phyloP scores from a whole-genome alignment of 2,329 filamentous ascomycete genomes.

The Neonectria sp. region DNA sequence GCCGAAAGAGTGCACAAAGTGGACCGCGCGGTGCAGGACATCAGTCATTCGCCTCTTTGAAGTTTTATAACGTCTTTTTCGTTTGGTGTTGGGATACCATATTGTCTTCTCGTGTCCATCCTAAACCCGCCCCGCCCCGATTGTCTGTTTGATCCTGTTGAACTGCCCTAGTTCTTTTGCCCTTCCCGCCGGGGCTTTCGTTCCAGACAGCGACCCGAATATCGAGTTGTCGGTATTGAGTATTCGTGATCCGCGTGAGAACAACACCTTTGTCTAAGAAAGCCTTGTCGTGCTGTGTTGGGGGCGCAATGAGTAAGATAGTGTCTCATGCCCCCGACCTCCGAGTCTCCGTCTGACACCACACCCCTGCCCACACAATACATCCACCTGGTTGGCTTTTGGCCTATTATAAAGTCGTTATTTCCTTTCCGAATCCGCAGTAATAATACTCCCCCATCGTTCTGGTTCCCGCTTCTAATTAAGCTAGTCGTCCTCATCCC shows the following conservation, averaged over 20 bases:
- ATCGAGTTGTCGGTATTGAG: not conserved
- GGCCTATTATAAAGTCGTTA: slow-evolving; percentile 18
- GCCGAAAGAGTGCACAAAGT: slow-evolving; percentile 11
- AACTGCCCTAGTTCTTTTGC: not conserved
- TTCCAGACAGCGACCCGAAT: not conserved
- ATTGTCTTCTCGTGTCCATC: not conserved
- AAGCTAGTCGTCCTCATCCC: slow-evolving; percentile 4
- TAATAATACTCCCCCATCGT: not conserved
- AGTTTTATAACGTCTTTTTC: not conserved
- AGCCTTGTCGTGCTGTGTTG: not conserved
- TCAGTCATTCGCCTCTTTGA: not conserved
- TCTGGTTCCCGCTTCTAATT: slow-evolving; percentile 16
- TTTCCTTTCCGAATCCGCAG: slow-evolving; percentile 11
- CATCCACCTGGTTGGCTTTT: slow-evolving; percentile 18
- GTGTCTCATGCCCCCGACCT: slow-evolving; percentile 17
- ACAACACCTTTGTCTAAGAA: not conserved
- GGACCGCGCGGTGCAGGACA: not conserved
- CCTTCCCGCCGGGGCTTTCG: not conserved
- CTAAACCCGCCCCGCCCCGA: not conserved
- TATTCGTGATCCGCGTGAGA: not conserved
- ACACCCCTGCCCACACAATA: slow-evolving; percentile 14
- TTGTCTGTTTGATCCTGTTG: not conserved
- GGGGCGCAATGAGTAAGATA: slow-evolving; percentile 2
- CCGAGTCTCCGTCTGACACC: not conserved
- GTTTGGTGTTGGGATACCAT: not conserved